Evolutionary conservation across 169 alveolate genomes (phyloP), one percentile per base, ranked within the genome.

Genomic region (Theileria parva): DNA sequence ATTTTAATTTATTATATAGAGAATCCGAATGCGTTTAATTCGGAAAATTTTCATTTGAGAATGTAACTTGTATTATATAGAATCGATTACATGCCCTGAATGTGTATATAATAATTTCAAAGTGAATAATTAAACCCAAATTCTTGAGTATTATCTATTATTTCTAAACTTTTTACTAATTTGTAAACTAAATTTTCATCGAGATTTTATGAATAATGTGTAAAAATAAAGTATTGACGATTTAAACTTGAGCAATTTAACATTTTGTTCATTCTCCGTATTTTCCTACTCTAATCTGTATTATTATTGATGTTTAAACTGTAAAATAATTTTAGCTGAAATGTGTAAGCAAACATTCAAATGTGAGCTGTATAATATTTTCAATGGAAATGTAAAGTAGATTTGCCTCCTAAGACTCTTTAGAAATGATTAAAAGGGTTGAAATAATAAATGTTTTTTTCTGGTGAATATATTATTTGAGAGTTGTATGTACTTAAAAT

Each of bases 1-100:
- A 65, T 65, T 65, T 39, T 65, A 65, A 65, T 65, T 23, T 25
- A 21, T 65, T 21, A 25, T 21, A 65, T 65, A 65, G 21, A 65
- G 74, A 65, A 21, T 65, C 74, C 74, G 25, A 23, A 21, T 5
- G 59, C 5, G 11, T 65, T 39, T 19, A 19, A 25, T 25, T 25
- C 39, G 39, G 30, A 23, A 21, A 25, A 19, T 34, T 21, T 19
- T 65, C 32, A 65, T 21, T 25, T 13, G 25, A 65, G 34, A 65
- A 65, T 65, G 21, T 25, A 25, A 65, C 32, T 13, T 57, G n/a
- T 57, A 57, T 57, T 57, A 21, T 19, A 25, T 57, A 25, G 66
- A 57, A 57, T 57, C 66, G 66, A 57, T 57, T 57, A 21, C 34
- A 21, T 57, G 30, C 53, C 17, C 53, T 44, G 17, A 44, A 44